Evolutionary conservation across 106 monocot species (phyloP), one percentile per base, ranked within the genome.

Genomic region (Apostasia shenzhenica): DNA sequence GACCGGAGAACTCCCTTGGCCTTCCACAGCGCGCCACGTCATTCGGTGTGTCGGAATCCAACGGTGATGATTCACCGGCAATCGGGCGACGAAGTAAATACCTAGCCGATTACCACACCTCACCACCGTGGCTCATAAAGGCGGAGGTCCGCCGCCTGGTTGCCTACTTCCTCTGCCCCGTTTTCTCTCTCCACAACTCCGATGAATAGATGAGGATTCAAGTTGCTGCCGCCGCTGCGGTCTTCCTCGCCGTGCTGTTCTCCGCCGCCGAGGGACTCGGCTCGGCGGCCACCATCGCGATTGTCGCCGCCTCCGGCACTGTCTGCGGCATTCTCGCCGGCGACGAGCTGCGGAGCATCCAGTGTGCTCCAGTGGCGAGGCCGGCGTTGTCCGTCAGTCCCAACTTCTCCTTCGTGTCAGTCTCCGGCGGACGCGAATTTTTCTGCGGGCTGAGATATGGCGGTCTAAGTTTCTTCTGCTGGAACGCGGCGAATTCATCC

Each of bases 381-480:
- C 50, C 53, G 14, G 10, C 76, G 52, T 69, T 67, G 68, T 47
- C 75, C 10, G 10, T 82, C 3, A 9, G 57, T 6, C 76, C 79
- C 13, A 80, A 77, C 69, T 0, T 67, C 42, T 72, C 81, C 41
- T 89, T 82, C 68, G 64, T 26, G 60, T 77, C 81, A 12, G 47
- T 85, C 12, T 76, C 88, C 44, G 84, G 84, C 59, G 84, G 82
- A 48, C 58, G 46, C 8, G 61, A 39, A 50, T 75, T 59, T 52
- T 43, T 85, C 72, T 89, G 88, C 80, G 84, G 76, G 26, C 71
- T 89, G 0, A 51, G 76, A 11, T 67, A 72, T 63, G 76, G 76
- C 47, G 74, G 80, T 14, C 61, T 12, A 26, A 77, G 74, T 52
- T 75, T 95, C 61, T 76, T 88, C 82, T 91, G 91, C 79, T 95